Evolutionary conservation across 202 grass and related monocot species (phyloP).

Genomic region (Hordeum pubiflorum): DNA sequence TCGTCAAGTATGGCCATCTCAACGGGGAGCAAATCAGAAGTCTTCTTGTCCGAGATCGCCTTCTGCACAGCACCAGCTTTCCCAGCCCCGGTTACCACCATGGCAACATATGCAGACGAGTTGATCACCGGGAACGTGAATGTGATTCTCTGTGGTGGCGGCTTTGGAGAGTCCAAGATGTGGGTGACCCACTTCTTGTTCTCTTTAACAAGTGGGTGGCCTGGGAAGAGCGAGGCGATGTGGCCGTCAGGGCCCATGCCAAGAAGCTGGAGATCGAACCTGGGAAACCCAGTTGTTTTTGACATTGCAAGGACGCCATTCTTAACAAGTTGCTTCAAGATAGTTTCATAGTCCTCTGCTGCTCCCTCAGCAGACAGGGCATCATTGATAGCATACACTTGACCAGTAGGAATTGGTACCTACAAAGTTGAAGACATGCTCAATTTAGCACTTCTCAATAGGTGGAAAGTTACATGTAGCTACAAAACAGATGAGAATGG

Average conservation of each 20-base stretch:
- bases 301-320: conserved; percentile 45
- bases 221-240: conserved; percentile 91
- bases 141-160: conserved; percentile 84
- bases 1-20: conserved; percentile 84
- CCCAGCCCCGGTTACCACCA: conserved; percentile 77
- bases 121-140: conserved; percentile 95
- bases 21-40: conserved; percentile 58
- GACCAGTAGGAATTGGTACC: conserved; percentile 72
- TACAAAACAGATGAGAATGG: not conserved
- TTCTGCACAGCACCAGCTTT: conserved; percentile 60
- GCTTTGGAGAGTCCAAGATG: conserved; percentile 91
- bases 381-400: conserved; percentile 93
- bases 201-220: conserved; percentile 70
- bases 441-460: conserved; percentile 6
- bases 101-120: conserved; percentile 68
- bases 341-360: conserved; percentile 71
- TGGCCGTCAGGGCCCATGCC: conserved; percentile 98
- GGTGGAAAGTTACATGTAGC: not conserved
- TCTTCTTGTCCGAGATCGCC: conserved; percentile 50
- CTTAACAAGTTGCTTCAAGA: conserved; percentile 76
- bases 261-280: conserved; percentile 83
- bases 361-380: conserved; percentile 76
- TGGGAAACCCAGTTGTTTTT: conserved; percentile 52
- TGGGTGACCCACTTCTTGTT: conserved; percentile 70
- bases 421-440: conserved; percentile 12